Base-by-base conservation (phyloP, 768 basidiomycete species). In the Tephrocybe rancida region DNA sequence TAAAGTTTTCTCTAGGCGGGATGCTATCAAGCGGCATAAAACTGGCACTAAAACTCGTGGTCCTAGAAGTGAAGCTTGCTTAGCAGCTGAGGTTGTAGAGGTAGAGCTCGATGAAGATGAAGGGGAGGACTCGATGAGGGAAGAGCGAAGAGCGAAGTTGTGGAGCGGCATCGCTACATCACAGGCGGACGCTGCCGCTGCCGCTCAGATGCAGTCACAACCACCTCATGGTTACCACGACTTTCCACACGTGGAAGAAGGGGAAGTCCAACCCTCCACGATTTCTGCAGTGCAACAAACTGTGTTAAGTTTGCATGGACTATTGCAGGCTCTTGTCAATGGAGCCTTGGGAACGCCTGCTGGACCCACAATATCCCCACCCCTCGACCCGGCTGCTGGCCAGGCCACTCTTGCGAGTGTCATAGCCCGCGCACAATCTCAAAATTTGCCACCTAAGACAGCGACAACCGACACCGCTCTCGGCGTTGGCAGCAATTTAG, bases 1-100 rank as follows among this genome's bases (percentile, higher is more conserved):
- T 42, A 90, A 88, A 68, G 71, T 86, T 19, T 92, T 91, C 63
- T 87, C 87, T 2, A 72, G 86, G n/a, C 77, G 86, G 39, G 90
- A 92, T 64, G 89, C 89, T 3, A 86, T 91, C 64, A 88, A 87
- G 65, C 79, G 87, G 21, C 90, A 91, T 58, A 88, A 87, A 67
- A 84, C 86, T 61, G 78, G 80, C 41, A 78, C 75, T 27, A 78
- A 77, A 54, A 69, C 69, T 30, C 75, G 82, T 16, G 82, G 81
- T 16, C 74, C 76, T 9, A 81, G 75, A 57, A 77, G 76, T 41
- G 75, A 79, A 58, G 62, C 65, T 22, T 91, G 88, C 59, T 67
- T 81, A 38, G 72, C 71, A 11, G 85, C 85, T 39, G 82, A 83
- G 22, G 74, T 88, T 5, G 70, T 79, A 44, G 88, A 90, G 64